Conservation (phyloP, 805 yeast species). For the Candida schatavii region DNA sequence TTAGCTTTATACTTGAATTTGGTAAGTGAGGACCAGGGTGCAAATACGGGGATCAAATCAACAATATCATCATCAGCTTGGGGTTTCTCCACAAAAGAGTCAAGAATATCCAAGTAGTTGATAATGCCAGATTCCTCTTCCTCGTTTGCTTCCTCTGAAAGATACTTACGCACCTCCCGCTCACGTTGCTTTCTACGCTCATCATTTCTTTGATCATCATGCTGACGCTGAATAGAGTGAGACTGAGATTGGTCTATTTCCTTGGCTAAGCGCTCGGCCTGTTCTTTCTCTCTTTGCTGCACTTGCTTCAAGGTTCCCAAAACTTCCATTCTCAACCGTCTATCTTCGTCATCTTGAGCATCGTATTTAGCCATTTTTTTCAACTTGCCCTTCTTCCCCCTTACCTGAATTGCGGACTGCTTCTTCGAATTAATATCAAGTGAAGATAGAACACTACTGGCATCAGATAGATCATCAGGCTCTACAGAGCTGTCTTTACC, state of each 20-base stretch:
- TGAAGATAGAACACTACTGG: not conserved
- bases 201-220: constrained; percentile 30
- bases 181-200: constrained; percentile 45
- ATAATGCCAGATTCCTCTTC: constrained; percentile 29
- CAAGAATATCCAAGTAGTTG: constrained; percentile 43
- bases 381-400: constrained; percentile 84
- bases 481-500: not conserved
- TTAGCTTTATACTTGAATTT: constrained; percentile 81
- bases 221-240: constrained; percentile 19
- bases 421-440: not conserved
- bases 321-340: constrained; percentile 68
- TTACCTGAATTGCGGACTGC: constrained; percentile 38
- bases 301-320: constrained; percentile 77
- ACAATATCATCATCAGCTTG: constrained; percentile 48
- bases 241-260: constrained; percentile 19
- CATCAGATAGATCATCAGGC: constrained; percentile 1
- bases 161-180: constrained; percentile 43
- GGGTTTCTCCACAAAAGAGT: constrained; percentile 45
- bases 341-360: constrained; percentile 90
- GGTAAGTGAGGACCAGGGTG: constrained; percentile 82
- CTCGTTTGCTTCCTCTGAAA: constrained; percentile 27
- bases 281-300: constrained; percentile 24
- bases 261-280: constrained; percentile 17
- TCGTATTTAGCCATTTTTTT: constrained; percentile 85
- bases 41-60: constrained; percentile 81